Base-by-base conservation (phyloP, 805 yeast genomes). In the Kuraishia hungarica region DNA sequence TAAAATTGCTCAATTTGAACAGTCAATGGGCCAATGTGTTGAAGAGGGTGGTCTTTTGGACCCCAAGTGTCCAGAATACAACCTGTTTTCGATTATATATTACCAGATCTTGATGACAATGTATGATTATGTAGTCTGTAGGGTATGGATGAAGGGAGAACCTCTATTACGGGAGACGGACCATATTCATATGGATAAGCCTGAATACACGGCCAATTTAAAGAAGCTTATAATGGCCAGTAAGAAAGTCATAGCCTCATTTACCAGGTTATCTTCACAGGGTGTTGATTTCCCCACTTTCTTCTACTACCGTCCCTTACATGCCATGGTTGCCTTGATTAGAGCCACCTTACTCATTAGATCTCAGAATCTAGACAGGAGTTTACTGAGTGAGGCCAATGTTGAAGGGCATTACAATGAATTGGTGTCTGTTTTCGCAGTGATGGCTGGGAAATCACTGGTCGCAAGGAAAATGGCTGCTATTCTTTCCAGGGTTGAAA, bases 241-340 rank as follows among this genome's bases (percentile, higher is more conserved):
- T 62, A 79, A 77, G 59, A 74, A 72, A 56, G 70, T 78, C 49
- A 68, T 80, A 47, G 75, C 73, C 48, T 71, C 78, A 2, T 80
- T 79, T 62, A 67, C 76, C 19, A 63, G 67, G 24, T 56, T 78
- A 23, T 72, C 75, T 54, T 70, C 68, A 11, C 70, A 71, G 56
- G 72, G 78, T 1, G 57, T 67, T 3, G 63, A 69, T 50, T 76
- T 72, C 56, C 84, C 84, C 1, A 79, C 83, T 0, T 77, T 78
- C 58, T 74, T 79, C 59, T 76, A 77, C 61, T 80, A 79, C 59
- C 64, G 84, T 51, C 82, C 84, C 2, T 69, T 80, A 74, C 78
- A 79, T 61, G 78, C 83, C 0, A 62, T 80, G 22, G 77, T 79
- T 24, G 72, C 79, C 2, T 62, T 80, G 56, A 72, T 79, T 20